Percentiles rank a stretch among this genome's conserved stretches.
Evolutionary conservation across 2,329 filamentous ascomycete genomes (phyloP).

Genomic region (Stagonosporopsis cucurbitacearum): DNA sequence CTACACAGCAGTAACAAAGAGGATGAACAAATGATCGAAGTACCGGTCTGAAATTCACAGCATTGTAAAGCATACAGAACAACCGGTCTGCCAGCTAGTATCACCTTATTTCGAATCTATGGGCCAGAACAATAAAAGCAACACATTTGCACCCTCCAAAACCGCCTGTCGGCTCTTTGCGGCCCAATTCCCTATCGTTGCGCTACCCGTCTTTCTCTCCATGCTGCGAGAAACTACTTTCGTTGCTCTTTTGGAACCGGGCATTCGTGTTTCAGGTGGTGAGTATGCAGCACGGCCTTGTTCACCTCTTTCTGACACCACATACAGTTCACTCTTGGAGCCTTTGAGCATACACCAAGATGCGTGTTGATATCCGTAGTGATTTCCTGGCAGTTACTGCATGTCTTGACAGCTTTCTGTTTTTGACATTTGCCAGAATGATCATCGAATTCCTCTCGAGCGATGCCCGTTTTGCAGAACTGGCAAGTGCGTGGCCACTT

Average conservation of each 20-base stretch:
- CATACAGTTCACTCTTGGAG: not conserved
- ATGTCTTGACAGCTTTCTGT: not conserved
- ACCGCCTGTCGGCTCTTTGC: not conserved
- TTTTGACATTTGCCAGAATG: not conserved
- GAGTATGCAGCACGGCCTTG: not conserved
- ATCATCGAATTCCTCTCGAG: not conserved
- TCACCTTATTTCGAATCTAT: too few relatives aligned
- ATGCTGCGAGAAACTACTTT: not conserved
- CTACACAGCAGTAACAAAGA: not conserved
- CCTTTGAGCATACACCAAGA: not conserved
- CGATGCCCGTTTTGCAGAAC: not conserved
- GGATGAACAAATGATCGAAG: too few relatives aligned
- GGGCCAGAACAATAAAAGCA: not conserved
- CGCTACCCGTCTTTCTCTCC: not conserved
- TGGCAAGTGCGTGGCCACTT: not conserved
- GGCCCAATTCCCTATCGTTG: not conserved
- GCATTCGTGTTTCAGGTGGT: not conserved
- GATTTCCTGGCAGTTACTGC: not conserved
- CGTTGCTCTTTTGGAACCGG: not conserved
- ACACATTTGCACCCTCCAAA: not conserved
- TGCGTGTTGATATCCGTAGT: not conserved
- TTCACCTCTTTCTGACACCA: not conserved
- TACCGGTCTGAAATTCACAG: too few relatives aligned
- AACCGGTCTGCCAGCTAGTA: not conserved
- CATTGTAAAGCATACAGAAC: too few relatives aligned